Base-by-base conservation (phyloP, 2,329 filamentous ascomycete genomes). In the Acrocalymma vagum region DNA sequence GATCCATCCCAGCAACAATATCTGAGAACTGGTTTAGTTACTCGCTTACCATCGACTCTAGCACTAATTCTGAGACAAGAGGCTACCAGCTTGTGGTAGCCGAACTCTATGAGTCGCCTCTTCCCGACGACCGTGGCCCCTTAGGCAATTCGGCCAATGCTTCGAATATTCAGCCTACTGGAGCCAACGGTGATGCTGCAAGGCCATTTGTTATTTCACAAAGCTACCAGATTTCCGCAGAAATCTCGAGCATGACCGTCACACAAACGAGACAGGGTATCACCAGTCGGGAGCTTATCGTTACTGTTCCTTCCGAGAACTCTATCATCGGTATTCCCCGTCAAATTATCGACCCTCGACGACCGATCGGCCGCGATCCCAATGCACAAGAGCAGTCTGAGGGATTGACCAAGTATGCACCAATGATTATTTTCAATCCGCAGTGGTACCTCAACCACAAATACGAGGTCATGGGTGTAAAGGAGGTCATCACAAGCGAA, bases 11-110 rank as follows among this genome's bases (percentile, higher is more conserved):
- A 15, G 90, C 91, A 27, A 82, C 84, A 17, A 78, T 96, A 36
- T 88, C 91, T 0, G 94, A 99, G 76, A 97, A 99, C 72, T 97
- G 93, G 91, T 92, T 95, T 62, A 81, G 86, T 6, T 97, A 95
- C 74, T 87, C 90, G 6, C 88, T 92, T 69, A 75, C 78, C 1
- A 58, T 71, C 6, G 81, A 85, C 47, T 73, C 78, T 16, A 60
- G 73, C 3, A 71, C 77, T n/a, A 77, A 79, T 39, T 53, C 66
- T 11, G 42, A 58, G 38, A 81, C 92, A 45, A 90, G 90, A 69
- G 92, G 92, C 24, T 89, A 95, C 69, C 90, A 96, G 58, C 79
- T 97, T 6, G 81, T 92, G 14, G 80, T 96, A 9, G 86, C 88
- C 0, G 93, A 99, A 63, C 82, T 99, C 23, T 97, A 92, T 72